phyloP scores from a whole-genome alignment of 768 basidiomycete species.

The Termitomyces sp. region DNA sequence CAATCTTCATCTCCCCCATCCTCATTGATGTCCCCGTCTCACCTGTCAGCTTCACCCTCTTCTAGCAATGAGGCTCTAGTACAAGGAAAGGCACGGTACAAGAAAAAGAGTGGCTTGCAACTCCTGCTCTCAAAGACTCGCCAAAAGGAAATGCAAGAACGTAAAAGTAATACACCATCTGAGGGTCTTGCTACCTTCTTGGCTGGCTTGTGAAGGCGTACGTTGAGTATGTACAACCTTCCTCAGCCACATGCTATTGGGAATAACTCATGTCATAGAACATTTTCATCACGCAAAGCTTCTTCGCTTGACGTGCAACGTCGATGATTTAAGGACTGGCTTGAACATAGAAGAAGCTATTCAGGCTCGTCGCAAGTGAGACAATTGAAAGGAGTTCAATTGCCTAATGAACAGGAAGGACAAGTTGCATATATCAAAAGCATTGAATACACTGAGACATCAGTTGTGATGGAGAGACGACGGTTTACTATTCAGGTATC shows the following conservation, averaged over 20 bases:
- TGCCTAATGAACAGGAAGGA: too few relatives aligned
- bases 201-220: conserved; percentile 26
- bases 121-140: conserved; percentile 61
- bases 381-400: too few relatives aligned
- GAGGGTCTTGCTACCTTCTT: conserved; percentile 54
- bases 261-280: not conserved
- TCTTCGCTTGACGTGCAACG: not conserved
- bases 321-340: conserved; percentile 27
- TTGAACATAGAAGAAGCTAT: too few relatives aligned
- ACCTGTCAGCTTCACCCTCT: not conserved
- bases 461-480: too few relatives aligned
- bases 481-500: too few relatives aligned
- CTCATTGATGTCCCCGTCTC: conserved; percentile 9
- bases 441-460: too few relatives aligned
- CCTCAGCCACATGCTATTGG: not conserved
- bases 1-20: conserved; percentile 3
- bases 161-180: conserved; percentile 17
- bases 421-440: too few relatives aligned
- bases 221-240: not conserved
- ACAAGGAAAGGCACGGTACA: conserved; percentile 32
- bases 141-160: conserved; percentile 42
- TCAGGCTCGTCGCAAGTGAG: too few relatives aligned
- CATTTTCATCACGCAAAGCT: not conserved
- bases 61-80: not conserved
- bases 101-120: conserved; percentile 55